Evolutionary conservation across 2,329 filamentous ascomycete species (phyloP).

Genomic region (Pseudopithomyces chartarum): DNA sequence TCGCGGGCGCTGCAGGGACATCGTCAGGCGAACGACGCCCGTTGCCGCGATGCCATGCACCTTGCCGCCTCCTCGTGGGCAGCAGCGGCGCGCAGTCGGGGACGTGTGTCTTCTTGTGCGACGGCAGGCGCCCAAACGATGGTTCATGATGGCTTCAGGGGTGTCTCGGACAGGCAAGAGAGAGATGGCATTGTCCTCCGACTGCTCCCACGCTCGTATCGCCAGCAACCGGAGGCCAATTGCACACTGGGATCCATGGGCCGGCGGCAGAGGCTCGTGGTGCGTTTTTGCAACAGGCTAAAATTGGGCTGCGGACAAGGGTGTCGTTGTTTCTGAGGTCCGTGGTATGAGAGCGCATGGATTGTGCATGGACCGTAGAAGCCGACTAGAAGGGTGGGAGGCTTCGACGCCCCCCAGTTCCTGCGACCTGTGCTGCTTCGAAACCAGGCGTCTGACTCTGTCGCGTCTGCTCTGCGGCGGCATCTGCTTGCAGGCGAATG

Average conservation of each 20-base stretch:
- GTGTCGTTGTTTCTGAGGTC: slow-evolving; percentile 1
- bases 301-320: slow-evolving; percentile 17
- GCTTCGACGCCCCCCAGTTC: slow-evolving; percentile 28
- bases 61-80: slow-evolving; percentile 21
- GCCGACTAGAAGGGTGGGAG: slow-evolving; percentile 27
- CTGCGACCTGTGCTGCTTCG: slow-evolving; percentile 6
- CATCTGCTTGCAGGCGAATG: background rate
- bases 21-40: background rate
- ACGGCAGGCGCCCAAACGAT: slow-evolving; percentile 28
- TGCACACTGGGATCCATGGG: background rate
- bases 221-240: background rate
- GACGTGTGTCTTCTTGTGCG: slow-evolving; percentile 17
- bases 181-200: background rate
- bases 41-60: slow-evolving; percentile 24
- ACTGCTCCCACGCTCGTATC: background rate
- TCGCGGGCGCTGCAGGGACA: background rate
- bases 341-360: slow-evolving; percentile 6
- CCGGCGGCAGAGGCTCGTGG: slow-evolving; percentile 3
- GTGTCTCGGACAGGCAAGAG: slow-evolving; percentile 13
- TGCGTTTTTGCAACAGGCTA: slow-evolving; percentile 26
- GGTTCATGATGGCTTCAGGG: slow-evolving; percentile 26
- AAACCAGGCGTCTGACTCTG: slow-evolving; percentile 3
- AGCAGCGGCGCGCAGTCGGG: slow-evolving; percentile 13
- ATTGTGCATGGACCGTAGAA: slow-evolving; percentile 21
- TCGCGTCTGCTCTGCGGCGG: background rate